Conservation (phyloP, 1,284 basidiomycete species). For the Mycena citricolor region DNA sequence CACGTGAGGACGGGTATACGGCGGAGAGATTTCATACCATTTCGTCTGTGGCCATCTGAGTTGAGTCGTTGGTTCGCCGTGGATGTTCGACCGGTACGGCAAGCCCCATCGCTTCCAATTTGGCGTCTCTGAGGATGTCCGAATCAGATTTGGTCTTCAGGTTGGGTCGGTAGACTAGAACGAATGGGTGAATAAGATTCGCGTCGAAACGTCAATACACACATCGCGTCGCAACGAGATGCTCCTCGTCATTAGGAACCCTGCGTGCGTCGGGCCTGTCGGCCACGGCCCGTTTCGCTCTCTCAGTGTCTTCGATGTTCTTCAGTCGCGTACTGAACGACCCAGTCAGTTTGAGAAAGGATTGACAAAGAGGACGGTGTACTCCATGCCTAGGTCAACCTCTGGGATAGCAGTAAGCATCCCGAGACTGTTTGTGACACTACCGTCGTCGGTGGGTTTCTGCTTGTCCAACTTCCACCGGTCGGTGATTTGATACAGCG, state of each 20-base stretch:
- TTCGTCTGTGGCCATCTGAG: conserved; percentile 89
- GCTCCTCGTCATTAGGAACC: conserved; percentile 67
- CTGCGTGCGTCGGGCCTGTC: conserved; percentile 47
- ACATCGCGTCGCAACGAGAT: conserved; percentile 84
- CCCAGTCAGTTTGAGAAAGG: neutral
- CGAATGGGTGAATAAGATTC: conserved; percentile 4
- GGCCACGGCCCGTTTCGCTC: conserved; percentile 83
- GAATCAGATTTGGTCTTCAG: conserved; percentile 79
- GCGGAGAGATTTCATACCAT: conserved; percentile 47
- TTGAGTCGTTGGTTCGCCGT: conserved; percentile 48
- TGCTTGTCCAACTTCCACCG: conserved; percentile 62
- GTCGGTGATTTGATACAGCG: conserved; percentile 79
- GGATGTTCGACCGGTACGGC: conserved; percentile 56
- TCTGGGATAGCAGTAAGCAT: conserved; percentile 98
- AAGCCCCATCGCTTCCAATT: conserved; percentile 78
- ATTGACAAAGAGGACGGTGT: conserved; percentile 34
- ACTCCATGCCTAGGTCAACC: conserved; percentile 98
- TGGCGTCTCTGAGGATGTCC: conserved; percentile 83
- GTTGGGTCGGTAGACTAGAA: conserved; percentile 79
- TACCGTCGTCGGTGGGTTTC: conserved; percentile 78
- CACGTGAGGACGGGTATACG: conserved; percentile 8
- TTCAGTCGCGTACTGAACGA: conserved; percentile 73
- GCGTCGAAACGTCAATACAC: conserved; percentile 32
- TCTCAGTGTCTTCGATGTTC: conserved; percentile 97
- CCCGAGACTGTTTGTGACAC: conserved; percentile 85